Evolutionary conservation across 2,329 filamentous ascomycete species (phyloP), one percentile per base, ranked within the genome.

Genomic region (Penicillium sp.): DNA sequence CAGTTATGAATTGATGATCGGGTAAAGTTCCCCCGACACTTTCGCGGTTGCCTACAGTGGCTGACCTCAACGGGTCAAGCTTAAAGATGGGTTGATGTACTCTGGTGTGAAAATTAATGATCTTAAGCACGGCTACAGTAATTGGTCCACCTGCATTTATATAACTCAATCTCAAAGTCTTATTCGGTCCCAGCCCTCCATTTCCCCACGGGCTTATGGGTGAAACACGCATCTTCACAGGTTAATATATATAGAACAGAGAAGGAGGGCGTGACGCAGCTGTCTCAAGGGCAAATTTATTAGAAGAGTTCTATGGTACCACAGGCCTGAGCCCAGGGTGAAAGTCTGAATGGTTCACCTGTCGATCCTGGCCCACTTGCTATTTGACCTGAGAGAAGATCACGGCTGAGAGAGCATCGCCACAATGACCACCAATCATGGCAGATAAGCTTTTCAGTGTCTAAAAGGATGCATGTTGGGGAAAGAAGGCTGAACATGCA

Each of bases 321-420:
- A 33, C 26, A 29, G 51, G 43, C 14, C 47, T 54, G 57, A 59
- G 54, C 44, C 45, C 51, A 53, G 51, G 51, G 51, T 27, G 25
- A 52, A 43, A 31, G 44, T 47, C n/a, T 41, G 26, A 15, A 54
- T 60, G 54, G 56, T 44, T 57, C 51, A 31, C 15, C 33, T 55
- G 60, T 61, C 61, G 59, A 63, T 65, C 62, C 6, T 25, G 59
- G 52, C 56, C 61, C 61, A 65, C 61, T 48, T 31, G 18, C 37
- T 18, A 40, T 11, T 26, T 37, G 33, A 18, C 33, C 22, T 20
- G 35, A 20, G 41, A 12, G 41, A 45, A 27, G 47, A 52, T 53
- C 55, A 58, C 56, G 56, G 59, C 35, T 47, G 44, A 49, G 43
- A 37, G 35, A 40, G 29, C 44, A 47, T 55, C 45, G 57, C 60